Percentiles rank a stretch among this genome's conserved stretches.
Conservation (phyloP, 2,329 filamentous ascomycete genomes). For the Hymenoscyphus albidus region DNA sequence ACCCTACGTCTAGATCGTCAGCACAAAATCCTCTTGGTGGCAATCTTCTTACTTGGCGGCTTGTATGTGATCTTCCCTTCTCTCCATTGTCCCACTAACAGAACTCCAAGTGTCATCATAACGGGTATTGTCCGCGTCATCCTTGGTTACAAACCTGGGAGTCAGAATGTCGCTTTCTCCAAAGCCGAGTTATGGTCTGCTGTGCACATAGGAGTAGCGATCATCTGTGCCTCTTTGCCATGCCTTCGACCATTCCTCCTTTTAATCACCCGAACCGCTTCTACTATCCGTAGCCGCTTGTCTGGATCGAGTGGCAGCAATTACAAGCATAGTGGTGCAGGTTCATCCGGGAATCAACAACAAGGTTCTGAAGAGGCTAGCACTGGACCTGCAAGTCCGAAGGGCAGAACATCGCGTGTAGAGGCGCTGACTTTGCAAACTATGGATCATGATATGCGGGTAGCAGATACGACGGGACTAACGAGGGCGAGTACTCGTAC, state of each 20-base stretch:
- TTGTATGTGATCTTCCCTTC: neutral
- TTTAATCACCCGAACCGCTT: neutral
- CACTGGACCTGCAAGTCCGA: neutral
- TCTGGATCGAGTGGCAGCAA: neutral
- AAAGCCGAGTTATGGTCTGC: conserved; percentile 18
- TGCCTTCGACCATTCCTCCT: conserved; percentile 13
- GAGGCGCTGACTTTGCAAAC: neutral
- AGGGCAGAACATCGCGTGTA: neutral
- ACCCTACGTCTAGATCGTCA: neutral
- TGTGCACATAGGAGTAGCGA: conserved; percentile 17
- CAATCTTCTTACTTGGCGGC: conserved; percentile 10
- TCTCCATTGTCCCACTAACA: neutral
- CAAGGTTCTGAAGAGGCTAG: neutral
- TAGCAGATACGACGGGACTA: conserved; percentile 3
- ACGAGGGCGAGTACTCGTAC: neutral
- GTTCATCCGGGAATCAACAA: neutral
- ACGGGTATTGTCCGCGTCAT: conserved; percentile 15
- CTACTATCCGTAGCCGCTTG: neutral
- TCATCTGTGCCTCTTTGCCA: conserved; percentile 18
- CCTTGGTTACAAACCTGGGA: conserved; percentile 15
- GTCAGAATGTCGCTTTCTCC: conserved; percentile 15
- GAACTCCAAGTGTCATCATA: conserved; percentile 12
- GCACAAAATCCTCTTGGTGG: conserved; percentile 3
- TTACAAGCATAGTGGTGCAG: neutral
- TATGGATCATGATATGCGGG: neutral